Evolutionary conservation across 108 stramenopile genomes (phyloP), one percentile per base, ranked within the genome.

Genomic region (Cyclotella baltica): DNA sequence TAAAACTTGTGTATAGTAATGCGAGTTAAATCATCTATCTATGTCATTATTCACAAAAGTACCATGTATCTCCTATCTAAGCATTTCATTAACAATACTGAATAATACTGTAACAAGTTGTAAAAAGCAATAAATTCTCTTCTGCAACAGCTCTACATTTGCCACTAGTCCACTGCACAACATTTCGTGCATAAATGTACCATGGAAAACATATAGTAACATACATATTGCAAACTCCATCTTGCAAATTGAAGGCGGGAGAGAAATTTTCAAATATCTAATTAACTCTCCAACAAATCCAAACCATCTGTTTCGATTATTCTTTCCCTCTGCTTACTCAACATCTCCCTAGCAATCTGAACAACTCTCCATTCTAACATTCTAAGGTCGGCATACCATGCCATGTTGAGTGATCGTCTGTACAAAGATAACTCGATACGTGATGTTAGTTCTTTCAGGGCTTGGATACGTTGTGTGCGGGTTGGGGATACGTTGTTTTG

Each of bases 291-390:
- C 5, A 58, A 58, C 29, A 58, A 30, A 27, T 31, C 2, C 1
- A 55, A 55, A 27, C 4, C 55, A 55, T 55, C 55, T 48, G n/a
- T n/a, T n/a, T n/a, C 2, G 2, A 55, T 2, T 31, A 61, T 31
- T 33, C 33, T 1, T 61, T n/a, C n/a, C 2, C 1, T 10, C 34
- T 31, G 31, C 30, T 33, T 61, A 2, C 1, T 34, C 59, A 61
- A 61, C 6, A 61, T 61, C 31, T 33, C 59, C 15, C 13, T 1
- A 15, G 59, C 31, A 33, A 61, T 61, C 31, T 34, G 30, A 4
- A 61, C 59, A 10, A 61, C 59, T 61, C 33, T 61, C 59, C 30
- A 61, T 34, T 61, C 59, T 31, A 33, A 16, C 6, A 61, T 61
- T 34, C 31, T 0, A 34, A 33, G 2, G n/a, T 61, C 59, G 4